Evolutionary conservation across 805 yeast genomes (phyloP).

Genomic region (Wickerhamiella azymoides): DNA sequence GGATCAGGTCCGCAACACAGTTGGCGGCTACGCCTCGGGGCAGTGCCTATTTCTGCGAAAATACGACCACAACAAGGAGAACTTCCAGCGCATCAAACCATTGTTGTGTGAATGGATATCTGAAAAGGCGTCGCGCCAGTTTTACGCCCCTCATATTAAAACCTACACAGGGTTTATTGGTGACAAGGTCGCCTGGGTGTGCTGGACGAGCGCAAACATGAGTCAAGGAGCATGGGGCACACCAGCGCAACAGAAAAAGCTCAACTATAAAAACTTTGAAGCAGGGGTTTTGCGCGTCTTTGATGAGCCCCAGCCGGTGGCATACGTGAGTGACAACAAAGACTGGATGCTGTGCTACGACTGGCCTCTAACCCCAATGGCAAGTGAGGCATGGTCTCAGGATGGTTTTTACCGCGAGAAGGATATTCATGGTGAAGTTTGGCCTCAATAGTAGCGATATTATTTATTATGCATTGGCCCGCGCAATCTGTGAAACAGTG

Average conservation of each 20-base stretch:
- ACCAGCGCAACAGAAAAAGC: constrained; percentile 18
- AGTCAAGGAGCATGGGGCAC: constrained; percentile 76
- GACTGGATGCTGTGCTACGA: constrained; percentile 39
- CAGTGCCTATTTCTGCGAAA: constrained; percentile 36
- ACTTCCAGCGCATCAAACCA: constrained; percentile 31
- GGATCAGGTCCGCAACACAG: constrained; percentile 28
- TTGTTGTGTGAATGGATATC: constrained; percentile 36
- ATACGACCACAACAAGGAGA: constrained; percentile 23
- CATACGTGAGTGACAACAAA: neutral
- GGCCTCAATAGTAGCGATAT: neutral
- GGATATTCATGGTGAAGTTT: constrained; percentile 4
- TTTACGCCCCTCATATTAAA: constrained; percentile 52
- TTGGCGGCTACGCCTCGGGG: constrained; percentile 37
- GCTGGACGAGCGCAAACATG: constrained; percentile 61
- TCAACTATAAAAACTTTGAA: constrained; percentile 34
- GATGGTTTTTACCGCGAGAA: constrained; percentile 1
- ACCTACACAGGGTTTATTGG: constrained; percentile 40
- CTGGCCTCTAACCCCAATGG: constrained; percentile 31
- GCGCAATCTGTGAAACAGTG: neutral
- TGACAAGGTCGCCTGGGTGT: constrained; percentile 35
- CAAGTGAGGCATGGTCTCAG: constrained; percentile 38
- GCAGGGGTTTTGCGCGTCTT: constrained; percentile 34
- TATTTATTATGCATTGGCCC: no score
- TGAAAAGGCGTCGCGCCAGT: constrained; percentile 21
- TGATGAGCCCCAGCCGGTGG: neutral